A percentile compares a stretch with the other conserved stretches of the same genome.
These are phyloP conservation scores for Calycina marina DNA, from an alignment of 2,329 filamentous ascomycete genomes.

Conservation along the genomic window DNA sequence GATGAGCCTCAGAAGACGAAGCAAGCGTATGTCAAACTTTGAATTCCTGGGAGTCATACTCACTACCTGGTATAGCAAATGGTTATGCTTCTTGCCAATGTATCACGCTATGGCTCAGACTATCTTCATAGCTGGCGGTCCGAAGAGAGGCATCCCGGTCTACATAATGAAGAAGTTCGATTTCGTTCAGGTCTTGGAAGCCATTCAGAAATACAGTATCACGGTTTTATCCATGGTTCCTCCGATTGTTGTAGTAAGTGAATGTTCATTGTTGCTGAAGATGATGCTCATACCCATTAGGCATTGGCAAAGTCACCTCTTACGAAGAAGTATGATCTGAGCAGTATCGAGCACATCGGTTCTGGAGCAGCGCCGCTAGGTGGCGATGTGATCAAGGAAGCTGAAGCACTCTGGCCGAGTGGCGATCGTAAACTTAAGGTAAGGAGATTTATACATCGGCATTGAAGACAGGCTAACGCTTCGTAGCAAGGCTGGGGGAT, in stretches of 20 bases:
- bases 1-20: conserved; percentile 49
- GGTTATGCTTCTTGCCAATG: conserved; percentile 28
- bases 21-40: conserved; percentile 56
- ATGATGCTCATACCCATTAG: conserved; percentile 10
- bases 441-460: background rate
- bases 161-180: conserved; percentile 73
- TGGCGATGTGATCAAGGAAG: conserved; percentile 59
- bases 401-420: conserved; percentile 54
- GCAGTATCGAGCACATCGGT: conserved; percentile 63
- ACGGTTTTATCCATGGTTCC: conserved; percentile 55
- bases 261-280: background rate
- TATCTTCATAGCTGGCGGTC: conserved; percentile 46
- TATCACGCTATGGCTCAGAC: conserved; percentile 65
- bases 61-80: conserved; percentile 10
- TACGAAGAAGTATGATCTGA: conserved; percentile 67
- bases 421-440: conserved; percentile 47
- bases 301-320: conserved; percentile 63
- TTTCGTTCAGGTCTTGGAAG: conserved; percentile 54
- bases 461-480: background rate
- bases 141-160: conserved; percentile 44
- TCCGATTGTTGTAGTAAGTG: conserved; percentile 48
- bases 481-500: conserved; percentile 67
- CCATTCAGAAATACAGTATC: conserved; percentile 54
- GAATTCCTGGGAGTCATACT: conserved; percentile 56
- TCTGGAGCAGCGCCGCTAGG: conserved; percentile 76